These are phyloP conservation scores for Aureobasidium sp. DNA, from an alignment of 2,329 filamentous ascomycete species.

Conservation along the genomic window DNA sequence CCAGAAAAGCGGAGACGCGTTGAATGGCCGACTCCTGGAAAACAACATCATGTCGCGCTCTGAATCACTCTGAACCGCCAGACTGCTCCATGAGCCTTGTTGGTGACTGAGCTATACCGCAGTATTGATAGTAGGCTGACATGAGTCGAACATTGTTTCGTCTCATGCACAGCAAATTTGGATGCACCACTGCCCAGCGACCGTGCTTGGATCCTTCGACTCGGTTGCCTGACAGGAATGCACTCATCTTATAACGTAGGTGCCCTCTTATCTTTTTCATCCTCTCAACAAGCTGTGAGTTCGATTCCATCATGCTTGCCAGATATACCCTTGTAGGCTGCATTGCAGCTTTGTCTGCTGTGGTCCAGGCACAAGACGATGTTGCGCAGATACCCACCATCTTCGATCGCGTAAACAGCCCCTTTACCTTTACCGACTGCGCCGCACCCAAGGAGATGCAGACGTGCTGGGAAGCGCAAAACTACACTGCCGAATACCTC, in stretches of 20 bases:
- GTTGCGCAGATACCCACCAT: neutral
- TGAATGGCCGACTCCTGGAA: neutral
- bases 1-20: neutral
- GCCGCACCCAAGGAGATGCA: neutral
- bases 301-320: neutral
- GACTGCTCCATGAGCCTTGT: neutral
- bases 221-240: neutral
- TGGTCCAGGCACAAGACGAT: neutral
- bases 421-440: neutral
- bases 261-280: neutral
- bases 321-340: neutral
- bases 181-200: neutral
- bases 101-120: neutral
- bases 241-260: neutral
- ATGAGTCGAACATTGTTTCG: neutral
- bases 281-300: neutral
- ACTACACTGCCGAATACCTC: neutral
- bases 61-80: neutral
- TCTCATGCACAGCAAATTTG: neutral
- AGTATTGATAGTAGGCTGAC: neutral
- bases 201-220: slow-evolving; percentile 3
- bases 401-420: neutral
- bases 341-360: neutral
- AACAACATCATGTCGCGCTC: neutral
- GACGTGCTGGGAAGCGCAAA: slow-evolving; percentile 1